Evolutionary conservation across 148 eudicot genomes (phyloP).

Genomic region (Rhododendron kiyosumense): DNA sequence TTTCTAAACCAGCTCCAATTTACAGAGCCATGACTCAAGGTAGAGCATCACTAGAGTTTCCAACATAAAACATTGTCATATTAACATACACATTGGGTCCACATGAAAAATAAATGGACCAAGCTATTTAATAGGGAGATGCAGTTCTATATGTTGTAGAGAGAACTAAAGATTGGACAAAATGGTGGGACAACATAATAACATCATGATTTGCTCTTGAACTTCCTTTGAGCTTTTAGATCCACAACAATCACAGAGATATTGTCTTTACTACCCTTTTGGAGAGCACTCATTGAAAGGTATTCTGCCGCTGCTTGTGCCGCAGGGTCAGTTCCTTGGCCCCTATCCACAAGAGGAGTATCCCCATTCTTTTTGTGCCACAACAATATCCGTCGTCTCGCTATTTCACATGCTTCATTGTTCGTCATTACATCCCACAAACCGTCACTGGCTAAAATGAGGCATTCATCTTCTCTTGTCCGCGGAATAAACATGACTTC

Average conservation of each 20-base stretch:
- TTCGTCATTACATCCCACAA: slow-evolving; percentile 66
- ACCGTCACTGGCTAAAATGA: slow-evolving; percentile 57
- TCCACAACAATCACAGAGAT: slow-evolving; percentile 58
- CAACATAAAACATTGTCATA: background rate
- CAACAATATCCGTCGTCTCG: slow-evolving; percentile 43
- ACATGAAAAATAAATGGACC: slow-evolving; percentile 25
- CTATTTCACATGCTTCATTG: slow-evolving; percentile 58
- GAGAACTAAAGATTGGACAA: slow-evolving; percentile 2
- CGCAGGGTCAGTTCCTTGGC: slow-evolving; percentile 47
- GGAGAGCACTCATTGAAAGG: slow-evolving; percentile 44
- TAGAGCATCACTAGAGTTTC: background rate
- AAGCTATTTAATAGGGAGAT: slow-evolving; percentile 20
- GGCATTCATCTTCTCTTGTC: slow-evolving; percentile 53
- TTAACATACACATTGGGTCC: slow-evolving; percentile 23
- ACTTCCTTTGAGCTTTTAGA: slow-evolving; percentile 55
- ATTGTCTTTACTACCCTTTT: slow-evolving; percentile 61
- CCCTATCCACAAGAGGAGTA: slow-evolving; percentile 26
- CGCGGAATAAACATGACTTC: slow-evolving; percentile 55
- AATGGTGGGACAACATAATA: background rate
- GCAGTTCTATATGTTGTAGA: background rate
- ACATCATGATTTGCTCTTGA: slow-evolving; percentile 39
- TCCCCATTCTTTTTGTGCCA: slow-evolving; percentile 61
- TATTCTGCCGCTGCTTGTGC: slow-evolving; percentile 66
- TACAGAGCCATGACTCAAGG: background rate
- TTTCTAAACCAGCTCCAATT: background rate